Percentiles rank a stretch among this genome's conserved stretches.
phyloP scores from a whole-genome alignment of 1,284 basidiomycete genomes.

The Puccinia horiana region DNA sequence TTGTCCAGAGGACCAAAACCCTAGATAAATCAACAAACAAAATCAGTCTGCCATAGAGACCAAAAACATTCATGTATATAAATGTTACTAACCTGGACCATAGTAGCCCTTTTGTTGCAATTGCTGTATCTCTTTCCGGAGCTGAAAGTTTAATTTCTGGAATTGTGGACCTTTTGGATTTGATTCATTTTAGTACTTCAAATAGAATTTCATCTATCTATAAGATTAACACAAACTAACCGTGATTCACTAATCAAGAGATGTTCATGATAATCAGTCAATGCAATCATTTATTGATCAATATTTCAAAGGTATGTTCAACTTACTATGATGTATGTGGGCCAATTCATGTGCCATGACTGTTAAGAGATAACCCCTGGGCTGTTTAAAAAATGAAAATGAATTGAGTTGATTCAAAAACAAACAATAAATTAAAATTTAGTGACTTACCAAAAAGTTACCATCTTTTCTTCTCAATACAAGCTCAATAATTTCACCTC shows the following conservation, averaged over 20 bases:
- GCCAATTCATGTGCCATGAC: constrained; percentile 46
- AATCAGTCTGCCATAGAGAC: no score
- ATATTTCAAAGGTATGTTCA: neutral
- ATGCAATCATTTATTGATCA: neutral
- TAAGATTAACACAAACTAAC: neutral
- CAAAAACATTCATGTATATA: neutral
- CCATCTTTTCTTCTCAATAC: constrained; percentile 59
- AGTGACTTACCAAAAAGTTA: constrained; percentile 66
- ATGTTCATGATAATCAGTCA: neutral
- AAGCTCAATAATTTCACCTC: constrained; percentile 61
- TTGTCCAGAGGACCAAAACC: constrained; percentile 47
- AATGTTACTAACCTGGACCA: constrained; percentile 25
- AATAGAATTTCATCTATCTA: neutral
- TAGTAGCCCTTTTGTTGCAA: constrained; percentile 35
- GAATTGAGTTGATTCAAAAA: neutral
- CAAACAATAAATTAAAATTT: neutral
- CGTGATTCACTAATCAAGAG: constrained; percentile 18
- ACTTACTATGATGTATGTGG: constrained; percentile 44
- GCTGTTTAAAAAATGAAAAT: neutral
- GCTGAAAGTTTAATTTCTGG: constrained; percentile 29
- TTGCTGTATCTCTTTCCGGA: constrained; percentile 27
- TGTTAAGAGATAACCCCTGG: constrained; percentile 36
- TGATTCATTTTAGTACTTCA: neutral
- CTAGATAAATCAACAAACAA: neutral
- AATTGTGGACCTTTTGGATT: constrained; percentile 27